Conservation (phyloP, 1,139 yeast genomes). For the Schwanniomyces etchellsii region DNA sequence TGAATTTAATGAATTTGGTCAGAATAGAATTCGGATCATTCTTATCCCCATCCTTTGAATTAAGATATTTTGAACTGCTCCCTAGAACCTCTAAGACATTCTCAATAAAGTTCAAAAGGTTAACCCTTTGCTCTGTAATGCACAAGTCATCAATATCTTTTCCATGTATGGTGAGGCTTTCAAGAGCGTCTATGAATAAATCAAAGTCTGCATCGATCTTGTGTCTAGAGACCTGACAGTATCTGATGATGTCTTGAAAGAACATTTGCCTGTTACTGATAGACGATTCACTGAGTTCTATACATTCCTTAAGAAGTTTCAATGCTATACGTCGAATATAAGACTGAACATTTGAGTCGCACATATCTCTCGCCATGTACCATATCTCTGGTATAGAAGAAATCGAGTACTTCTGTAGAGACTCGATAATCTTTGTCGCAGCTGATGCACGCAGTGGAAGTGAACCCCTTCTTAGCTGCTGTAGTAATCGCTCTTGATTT, state of each 20-base stretch:
- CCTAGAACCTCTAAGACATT: slow-evolving; percentile 8
- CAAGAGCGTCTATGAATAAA: slow-evolving; percentile 47
- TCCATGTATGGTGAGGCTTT: slow-evolving; percentile 54
- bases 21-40: not conserved
- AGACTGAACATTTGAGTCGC: slow-evolving; percentile 34
- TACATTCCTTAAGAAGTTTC: slow-evolving; percentile 50
- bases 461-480: slow-evolving; percentile 32
- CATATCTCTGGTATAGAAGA: slow-evolving; percentile 70
- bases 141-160: slow-evolving; percentile 54
- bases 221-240: slow-evolving; percentile 24
- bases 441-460: slow-evolving; percentile 38
- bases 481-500: slow-evolving; percentile 42
- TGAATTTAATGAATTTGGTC: not conserved
- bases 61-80: not conserved
- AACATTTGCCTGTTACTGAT: slow-evolving; percentile 47
- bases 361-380: slow-evolving; percentile 60
- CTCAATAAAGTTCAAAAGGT: slow-evolving; percentile 28
- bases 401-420: slow-evolving; percentile 48
- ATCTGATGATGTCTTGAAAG: slow-evolving; percentile 54
- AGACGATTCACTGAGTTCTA: slow-evolving; percentile 40
- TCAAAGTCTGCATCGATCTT: slow-evolving; percentile 49
- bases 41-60: not conserved
- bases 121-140: slow-evolving; percentile 36
- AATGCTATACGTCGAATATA: slow-evolving; percentile 51
- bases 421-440: slow-evolving; percentile 45